Evolutionary conservation across 2,329 filamentous ascomycete genomes (phyloP), one percentile per base, ranked within the genome.

Genomic region (Blastomyces gilchristii): DNA sequence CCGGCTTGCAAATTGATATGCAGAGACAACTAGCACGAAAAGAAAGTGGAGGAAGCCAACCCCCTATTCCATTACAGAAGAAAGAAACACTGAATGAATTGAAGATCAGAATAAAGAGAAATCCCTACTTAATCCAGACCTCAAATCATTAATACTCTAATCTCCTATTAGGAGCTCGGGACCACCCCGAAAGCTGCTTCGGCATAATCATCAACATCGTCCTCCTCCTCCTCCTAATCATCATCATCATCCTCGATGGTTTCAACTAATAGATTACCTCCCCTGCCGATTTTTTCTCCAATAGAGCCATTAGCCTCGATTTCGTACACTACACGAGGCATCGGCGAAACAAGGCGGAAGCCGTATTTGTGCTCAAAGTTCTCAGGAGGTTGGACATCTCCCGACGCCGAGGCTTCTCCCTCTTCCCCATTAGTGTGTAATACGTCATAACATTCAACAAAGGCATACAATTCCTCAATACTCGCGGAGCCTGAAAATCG

Each of bases 391-490:
- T 45, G 68, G 67, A 39, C 63, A 6, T 70, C 67, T 68, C 71
- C 58, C 67, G 67, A 41, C 65, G 70, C 16, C 61, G 64, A 16
- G 6, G 41, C 57, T 50, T 63, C 58, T 50, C 59, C 39, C 52
- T 62, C 60, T 9, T 56, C 68, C 22, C 74, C 74, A 28, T 71
- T 74, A 1, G 76, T 75, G 45, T 82, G 75, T 2, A 91, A 69
- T 6, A 88, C 69, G 61, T 90, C 86, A 72, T 91, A 87, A 76
- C 93, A 97, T 72, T 99, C 94, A 2, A 97, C 91, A 76, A 96
- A 97, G 0, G 93, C 94, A 74, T 97, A 97, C 6, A 99, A 78
- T 70, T 97, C 91, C 72, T 97, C 93, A 47, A 97, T 79, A 1
- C 83, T 81, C 0, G 89, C 85, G n/a, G 85, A 80, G 0, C 82